Conservation (phyloP, 495 filamentous ascomycete species). For the Aspergillus funiculosus region DNA sequence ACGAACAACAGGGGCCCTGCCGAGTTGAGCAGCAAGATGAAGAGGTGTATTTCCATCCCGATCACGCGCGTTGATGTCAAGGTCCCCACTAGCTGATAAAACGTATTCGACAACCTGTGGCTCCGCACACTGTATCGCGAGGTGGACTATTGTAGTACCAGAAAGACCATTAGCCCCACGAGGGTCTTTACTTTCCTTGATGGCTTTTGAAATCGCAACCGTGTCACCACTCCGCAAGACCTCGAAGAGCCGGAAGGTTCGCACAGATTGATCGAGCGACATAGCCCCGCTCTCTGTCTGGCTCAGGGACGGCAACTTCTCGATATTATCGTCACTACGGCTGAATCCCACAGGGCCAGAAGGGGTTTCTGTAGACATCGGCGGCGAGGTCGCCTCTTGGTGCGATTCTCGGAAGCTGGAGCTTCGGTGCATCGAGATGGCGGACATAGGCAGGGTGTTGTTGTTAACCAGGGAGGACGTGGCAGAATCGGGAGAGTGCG, state of each 20-base stretch:
- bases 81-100: constrained; percentile 56
- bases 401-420: constrained; percentile 27
- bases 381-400: constrained; percentile 23
- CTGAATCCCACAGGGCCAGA: constrained; percentile 26
- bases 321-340: constrained; percentile 28
- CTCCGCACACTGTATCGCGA: constrained; percentile 96
- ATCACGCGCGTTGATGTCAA: constrained; percentile 87
- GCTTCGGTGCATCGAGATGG: constrained; percentile 29
- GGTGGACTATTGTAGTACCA: constrained; percentile 81
- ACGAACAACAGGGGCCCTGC: constrained; percentile 69
- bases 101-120: constrained; percentile 94
- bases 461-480: constrained; percentile 26
- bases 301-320: constrained; percentile 30
- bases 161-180: constrained; percentile 49
- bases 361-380: constrained; percentile 22
- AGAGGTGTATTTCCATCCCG: constrained; percentile 90
- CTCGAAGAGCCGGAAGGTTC: constrained; percentile 90
- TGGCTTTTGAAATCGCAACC: constrained; percentile 79
- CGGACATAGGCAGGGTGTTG: constrained; percentile 14
- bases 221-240: constrained; percentile 85
- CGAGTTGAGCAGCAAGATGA: constrained; percentile 80
- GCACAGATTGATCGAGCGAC: constrained; percentile 89
- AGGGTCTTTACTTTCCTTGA: constrained; percentile 60
- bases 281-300: constrained; percentile 29
- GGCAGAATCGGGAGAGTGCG: constrained; percentile 28